A percentile compares a stretch with the other conserved stretches of the same genome.
phyloP scores from a whole-genome alignment of 352 stramenopile genomes.

The Pythium scleroteichum region DNA sequence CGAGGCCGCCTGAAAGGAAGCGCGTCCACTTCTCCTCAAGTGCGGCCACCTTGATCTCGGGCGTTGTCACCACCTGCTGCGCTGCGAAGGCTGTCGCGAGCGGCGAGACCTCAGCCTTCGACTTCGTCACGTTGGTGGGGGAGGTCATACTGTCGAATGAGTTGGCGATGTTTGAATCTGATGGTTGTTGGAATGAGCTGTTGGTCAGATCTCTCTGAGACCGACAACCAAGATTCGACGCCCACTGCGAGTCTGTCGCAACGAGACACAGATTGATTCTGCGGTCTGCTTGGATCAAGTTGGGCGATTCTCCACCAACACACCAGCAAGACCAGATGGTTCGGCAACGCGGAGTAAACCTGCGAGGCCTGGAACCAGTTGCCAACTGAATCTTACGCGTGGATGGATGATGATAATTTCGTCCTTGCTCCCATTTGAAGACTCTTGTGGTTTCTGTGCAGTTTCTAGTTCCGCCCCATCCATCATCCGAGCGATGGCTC shows the following conservation, averaged over 20 bases:
- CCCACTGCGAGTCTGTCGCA: background rate
- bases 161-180: conserved; percentile 7
- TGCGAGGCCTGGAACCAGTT: conserved; percentile 20
- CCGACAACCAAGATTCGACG: conserved; percentile 8
- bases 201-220: background rate
- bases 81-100: conserved; percentile 19
- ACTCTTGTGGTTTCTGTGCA: conserved; percentile 8
- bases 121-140: background rate
- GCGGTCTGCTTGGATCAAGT: conserved; percentile 14
- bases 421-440: background rate
- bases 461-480: conserved; percentile 27
- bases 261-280: conserved; percentile 8
- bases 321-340: conserved; percentile 11
- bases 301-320: conserved; percentile 3
- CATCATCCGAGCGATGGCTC: conserved; percentile 17
- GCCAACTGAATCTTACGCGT: conserved; percentile 24
- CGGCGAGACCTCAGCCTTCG: conserved; percentile 10
- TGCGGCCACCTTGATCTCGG: conserved; percentile 31
- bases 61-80: conserved; percentile 5
- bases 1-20: conserved; percentile 68
- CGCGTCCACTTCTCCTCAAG: conserved; percentile 68
- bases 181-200: background rate
- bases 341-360: background rate
- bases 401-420: conserved; percentile 7
- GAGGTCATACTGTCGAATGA: conserved; percentile 2